These are phyloP conservation scores for Knoxdaviesia capensis DNA, from an alignment of 2,329 filamentous ascomycete genomes.

Conservation along the genomic window DNA sequence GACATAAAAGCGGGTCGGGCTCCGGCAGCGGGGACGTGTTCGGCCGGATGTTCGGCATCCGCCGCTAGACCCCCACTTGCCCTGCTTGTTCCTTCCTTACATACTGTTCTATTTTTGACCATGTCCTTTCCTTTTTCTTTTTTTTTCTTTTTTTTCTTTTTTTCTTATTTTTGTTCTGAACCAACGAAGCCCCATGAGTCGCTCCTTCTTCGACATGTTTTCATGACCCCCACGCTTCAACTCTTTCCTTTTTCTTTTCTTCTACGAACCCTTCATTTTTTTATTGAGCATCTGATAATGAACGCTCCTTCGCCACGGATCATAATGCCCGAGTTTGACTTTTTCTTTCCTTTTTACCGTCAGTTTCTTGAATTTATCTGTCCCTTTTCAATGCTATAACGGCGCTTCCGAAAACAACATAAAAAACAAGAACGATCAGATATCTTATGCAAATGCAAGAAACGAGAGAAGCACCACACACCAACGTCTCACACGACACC, in stretches of 20 bases:
- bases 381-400: too few species aligned
- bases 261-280: not conserved
- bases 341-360: too few species aligned
- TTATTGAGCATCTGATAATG: too few species aligned
- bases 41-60: conserved; percentile 1
- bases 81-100: not conserved
- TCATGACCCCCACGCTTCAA: too few species aligned
- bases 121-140: not conserved
- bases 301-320: too few species aligned
- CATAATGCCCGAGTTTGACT: too few species aligned
- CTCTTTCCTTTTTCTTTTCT: not conserved
- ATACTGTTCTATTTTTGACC: not conserved
- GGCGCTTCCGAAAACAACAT: too few species aligned
- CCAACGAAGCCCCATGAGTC: not conserved
- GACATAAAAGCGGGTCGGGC: not conserved
- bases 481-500: too few species aligned
- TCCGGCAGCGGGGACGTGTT: not conserved
- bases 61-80: not conserved
- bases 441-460: too few species aligned
- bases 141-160: conserved; percentile 1
- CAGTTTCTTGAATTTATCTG: too few species aligned
- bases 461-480: too few species aligned
- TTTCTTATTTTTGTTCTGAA: not conserved
- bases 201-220: not conserved
- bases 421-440: too few species aligned